A percentile compares a stretch with the other conserved stretches of the same genome.
Evolutionary conservation across 495 filamentous ascomycete species (phyloP).

Genomic region (Hyphodiscus hymeniophilus): DNA sequence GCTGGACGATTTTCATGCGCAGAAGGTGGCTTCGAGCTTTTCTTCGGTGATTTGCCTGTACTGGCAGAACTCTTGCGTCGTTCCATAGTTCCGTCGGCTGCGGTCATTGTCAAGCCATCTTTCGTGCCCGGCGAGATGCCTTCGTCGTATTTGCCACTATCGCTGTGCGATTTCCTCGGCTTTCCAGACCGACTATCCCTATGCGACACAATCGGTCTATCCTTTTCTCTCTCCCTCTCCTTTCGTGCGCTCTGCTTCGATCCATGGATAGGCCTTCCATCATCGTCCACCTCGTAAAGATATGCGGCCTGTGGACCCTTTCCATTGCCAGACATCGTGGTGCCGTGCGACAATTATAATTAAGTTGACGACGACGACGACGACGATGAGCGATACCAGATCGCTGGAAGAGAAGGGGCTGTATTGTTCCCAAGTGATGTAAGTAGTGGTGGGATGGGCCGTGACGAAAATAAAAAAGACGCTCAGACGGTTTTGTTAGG

Average conservation of each 20-base stretch:
- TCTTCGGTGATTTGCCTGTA: conserved; percentile 12
- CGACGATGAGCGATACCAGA: conserved; percentile 6
- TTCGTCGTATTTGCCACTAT: neutral
- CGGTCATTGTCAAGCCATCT: neutral
- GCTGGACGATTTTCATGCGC: conserved; percentile 11
- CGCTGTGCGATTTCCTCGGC: neutral
- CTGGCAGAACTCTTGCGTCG: conserved; percentile 11
- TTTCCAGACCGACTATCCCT: conserved; percentile 5
- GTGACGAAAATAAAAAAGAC: conserved; percentile 9
- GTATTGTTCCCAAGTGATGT: neutral
- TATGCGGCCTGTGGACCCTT: conserved; percentile 25
- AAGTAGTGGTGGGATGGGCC: conserved; percentile 4
- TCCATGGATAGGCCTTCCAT: conserved; percentile 33
- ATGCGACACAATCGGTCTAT: conserved; percentile 12
- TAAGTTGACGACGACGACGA: neutral
- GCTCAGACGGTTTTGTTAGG: conserved; percentile 4
- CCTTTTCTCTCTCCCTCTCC: conserved; percentile 5
- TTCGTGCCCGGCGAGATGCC: neutral
- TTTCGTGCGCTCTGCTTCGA: conserved; percentile 27
- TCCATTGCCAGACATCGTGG: neutral
- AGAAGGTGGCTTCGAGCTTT: conserved; percentile 10
- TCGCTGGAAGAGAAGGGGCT: conserved; percentile 2
- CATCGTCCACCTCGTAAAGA: conserved; percentile 42
- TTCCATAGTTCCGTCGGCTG: conserved; percentile 4
- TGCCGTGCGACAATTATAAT: conserved; percentile 6